A percentile compares a stretch with the other conserved stretches of the same genome.
These are phyloP conservation scores for Leccinum imitatum DNA, from an alignment of 768 basidiomycete genomes.

Conservation along the genomic window DNA sequence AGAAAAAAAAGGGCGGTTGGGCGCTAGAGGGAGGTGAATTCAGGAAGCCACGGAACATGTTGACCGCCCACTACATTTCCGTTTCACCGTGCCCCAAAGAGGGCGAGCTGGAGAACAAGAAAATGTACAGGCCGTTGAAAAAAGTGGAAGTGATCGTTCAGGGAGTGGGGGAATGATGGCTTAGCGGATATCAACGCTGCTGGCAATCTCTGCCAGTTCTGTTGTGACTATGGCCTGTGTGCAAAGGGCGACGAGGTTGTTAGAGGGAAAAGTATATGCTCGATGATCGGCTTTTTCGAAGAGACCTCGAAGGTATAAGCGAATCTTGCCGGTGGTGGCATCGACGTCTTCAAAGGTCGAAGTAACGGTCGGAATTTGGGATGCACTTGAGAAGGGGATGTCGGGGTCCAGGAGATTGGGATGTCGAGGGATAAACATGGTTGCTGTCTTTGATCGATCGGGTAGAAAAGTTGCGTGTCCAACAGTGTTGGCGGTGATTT, in stretches of 20 bases:
- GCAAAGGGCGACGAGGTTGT: slow-evolving; percentile 2
- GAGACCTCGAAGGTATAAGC: neutral
- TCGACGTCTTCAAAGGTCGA: neutral
- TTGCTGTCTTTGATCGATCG: neutral
- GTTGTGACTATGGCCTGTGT: neutral
- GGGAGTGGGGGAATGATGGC: neutral
- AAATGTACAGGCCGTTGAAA: slow-evolving; percentile 5
- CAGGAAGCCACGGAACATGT: slow-evolving; percentile 4
- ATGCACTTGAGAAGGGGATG: neutral
- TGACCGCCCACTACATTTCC: slow-evolving; percentile 7
- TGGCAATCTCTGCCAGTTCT: slow-evolving; percentile 1
- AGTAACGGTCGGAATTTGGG: neutral
- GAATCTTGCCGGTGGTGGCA: neutral
- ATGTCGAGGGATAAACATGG: neutral
- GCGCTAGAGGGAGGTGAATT: slow-evolving; percentile 9
- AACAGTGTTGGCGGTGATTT: neutral
- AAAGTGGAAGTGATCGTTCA: neutral
- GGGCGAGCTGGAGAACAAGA: slow-evolving; percentile 17
- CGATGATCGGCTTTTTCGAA: neutral
- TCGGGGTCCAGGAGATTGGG: neutral
- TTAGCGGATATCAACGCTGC: neutral
- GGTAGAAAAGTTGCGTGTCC: neutral
- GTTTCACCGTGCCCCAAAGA: slow-evolving; percentile 14
- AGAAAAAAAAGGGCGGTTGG: neutral
- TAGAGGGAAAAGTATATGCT: neutral